Base-by-base conservation (phyloP, 2,329 filamentous ascomycete species). In the Colletotrichum sp. region DNA sequence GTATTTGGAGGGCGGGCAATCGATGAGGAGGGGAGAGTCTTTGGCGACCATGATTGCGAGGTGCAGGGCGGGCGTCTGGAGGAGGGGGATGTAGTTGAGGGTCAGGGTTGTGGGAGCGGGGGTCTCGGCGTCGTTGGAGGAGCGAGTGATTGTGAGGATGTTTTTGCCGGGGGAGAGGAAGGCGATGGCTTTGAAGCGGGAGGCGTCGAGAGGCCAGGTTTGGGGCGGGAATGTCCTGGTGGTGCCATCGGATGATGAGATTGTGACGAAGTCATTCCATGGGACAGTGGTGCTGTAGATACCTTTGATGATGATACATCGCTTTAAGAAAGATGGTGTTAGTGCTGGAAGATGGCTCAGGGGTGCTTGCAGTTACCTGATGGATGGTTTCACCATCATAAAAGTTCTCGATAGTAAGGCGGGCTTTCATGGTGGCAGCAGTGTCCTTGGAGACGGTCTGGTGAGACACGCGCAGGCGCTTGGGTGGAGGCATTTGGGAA, bases 21-120 rank as follows among this genome's bases (percentile, higher is more conserved):
- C 93, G 78, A 91, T 94, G 6, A 92, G 91, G 27, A 91, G 90
- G 3, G 91, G 89, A 0, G 93, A 95, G 81, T 95, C 93, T 78
- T 90, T 92, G 15, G 92, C 93, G 4, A 95, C 87, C 66, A 95
- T 86, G 68, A 95, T 91, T 28, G 92, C 93, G 28, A 95, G 86
- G 77, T 95, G 92, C 3, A 95, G 87, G n/a, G 94, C 93, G 3
- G 94, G 93, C 0, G 82, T 82, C 79, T 87, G 87, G 8, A 75
- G 89, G 82, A 80, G 91, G 86, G 81, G 90, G 0, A 91, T 89
- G 83, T 94, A 93, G n/a, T 78, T 77, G 19, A 82, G 39, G 85
- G 34, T 52, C 3, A 66, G 19, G 6, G 28, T 39, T 8, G 19
- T 6, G 11, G 72, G 25, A 13, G 13, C 9, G 12, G 44, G 9